phyloP scores from a whole-genome alignment of 495 filamentous ascomycete species.

The Penicillium malachiteum region DNA sequence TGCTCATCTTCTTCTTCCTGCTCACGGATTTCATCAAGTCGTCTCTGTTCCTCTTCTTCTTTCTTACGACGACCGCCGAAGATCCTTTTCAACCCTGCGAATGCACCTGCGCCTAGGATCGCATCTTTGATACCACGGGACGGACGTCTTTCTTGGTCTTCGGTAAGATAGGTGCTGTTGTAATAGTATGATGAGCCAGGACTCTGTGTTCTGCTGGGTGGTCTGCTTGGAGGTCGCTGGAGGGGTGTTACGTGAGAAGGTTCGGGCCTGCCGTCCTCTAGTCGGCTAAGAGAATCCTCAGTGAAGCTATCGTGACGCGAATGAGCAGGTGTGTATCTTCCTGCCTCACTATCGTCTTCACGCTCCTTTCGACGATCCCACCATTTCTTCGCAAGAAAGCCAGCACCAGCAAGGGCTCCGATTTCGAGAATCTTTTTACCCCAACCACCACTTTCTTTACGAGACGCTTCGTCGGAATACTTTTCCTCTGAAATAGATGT shows the following conservation, averaged over 20 bases:
- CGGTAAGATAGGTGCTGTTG: slow-evolving; percentile 42
- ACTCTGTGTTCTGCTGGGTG: slow-evolving; percentile 42
- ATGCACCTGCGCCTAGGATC: slow-evolving; percentile 64
- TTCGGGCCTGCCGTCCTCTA: slow-evolving; percentile 43
- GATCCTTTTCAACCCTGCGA: slow-evolving; percentile 63
- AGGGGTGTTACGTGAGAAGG: slow-evolving; percentile 41
- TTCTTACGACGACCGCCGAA: slow-evolving; percentile 56
- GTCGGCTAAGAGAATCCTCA: slow-evolving; percentile 41
- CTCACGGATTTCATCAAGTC: slow-evolving; percentile 59
- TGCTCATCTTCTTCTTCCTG: slow-evolving; percentile 62
- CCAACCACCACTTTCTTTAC: slow-evolving; percentile 43
- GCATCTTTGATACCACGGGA: slow-evolving; percentile 60
- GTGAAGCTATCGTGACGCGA: slow-evolving; percentile 42
- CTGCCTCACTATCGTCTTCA: slow-evolving; percentile 57
- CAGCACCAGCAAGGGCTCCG: slow-evolving; percentile 65
- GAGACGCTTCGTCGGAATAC: slow-evolving; percentile 48
- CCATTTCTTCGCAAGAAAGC: slow-evolving; percentile 61
- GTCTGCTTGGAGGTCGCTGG: slow-evolving; percentile 41
- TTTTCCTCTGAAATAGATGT: slow-evolving; percentile 63
- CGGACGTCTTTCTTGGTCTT: slow-evolving; percentile 29
- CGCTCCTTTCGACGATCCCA: slow-evolving; percentile 58
- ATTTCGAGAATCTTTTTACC: slow-evolving; percentile 65
- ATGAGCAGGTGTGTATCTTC: slow-evolving; percentile 46
- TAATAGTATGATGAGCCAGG: slow-evolving; percentile 47
- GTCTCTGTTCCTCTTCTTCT: slow-evolving; percentile 61